Conservation (phyloP, 805 yeast species). For the Pichia paraexigua region DNA sequence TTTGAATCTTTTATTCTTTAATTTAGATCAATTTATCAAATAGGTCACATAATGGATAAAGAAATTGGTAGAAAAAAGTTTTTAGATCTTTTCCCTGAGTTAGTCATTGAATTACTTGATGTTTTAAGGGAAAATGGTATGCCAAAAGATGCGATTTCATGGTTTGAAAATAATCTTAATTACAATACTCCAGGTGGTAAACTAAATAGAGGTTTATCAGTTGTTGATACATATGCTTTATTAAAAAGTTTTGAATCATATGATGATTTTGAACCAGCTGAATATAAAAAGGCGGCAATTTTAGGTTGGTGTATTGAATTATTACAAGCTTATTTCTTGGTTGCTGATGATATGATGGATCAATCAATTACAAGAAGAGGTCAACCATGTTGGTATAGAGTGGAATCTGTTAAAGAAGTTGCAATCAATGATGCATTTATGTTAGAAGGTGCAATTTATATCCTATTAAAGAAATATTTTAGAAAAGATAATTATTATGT, state of each 20-base stretch:
- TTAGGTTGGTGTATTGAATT: slow-evolving; percentile 95
- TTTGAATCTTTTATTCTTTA: neutral
- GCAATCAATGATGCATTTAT: slow-evolving; percentile 97
- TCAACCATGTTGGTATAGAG: slow-evolving; percentile 95
- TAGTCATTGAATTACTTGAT: slow-evolving; percentile 67
- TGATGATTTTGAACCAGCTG: slow-evolving; percentile 52
- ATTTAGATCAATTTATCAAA: neutral
- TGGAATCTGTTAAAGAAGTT: slow-evolving; percentile 73
- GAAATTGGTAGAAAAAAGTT: slow-evolving; percentile 45
- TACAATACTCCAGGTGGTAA: slow-evolving; percentile 97
- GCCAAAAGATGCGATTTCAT: slow-evolving; percentile 76
- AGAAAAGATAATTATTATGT: slow-evolving; percentile 73
- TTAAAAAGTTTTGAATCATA: slow-evolving; percentile 53
- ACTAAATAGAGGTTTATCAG: slow-evolving; percentile 92
- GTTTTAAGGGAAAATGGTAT: slow-evolving; percentile 63
- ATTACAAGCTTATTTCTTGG: slow-evolving; percentile 92
- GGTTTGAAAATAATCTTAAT: slow-evolving; percentile 68
- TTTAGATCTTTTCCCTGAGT: slow-evolving; percentile 59
- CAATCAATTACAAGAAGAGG: slow-evolving; percentile 94
- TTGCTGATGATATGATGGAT: slow-evolving; percentile 99
- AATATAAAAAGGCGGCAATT: slow-evolving; percentile 77
- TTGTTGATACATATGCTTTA: slow-evolving; percentile 83
- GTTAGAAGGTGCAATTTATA: slow-evolving; percentile 91
- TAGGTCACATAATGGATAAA: slow-evolving; percentile 25
- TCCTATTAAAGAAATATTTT: slow-evolving; percentile 84